These are phyloP conservation scores for Penicillium janthinellum DNA, from an alignment of 2,329 filamentous ascomycete species.

Conservation along the genomic window DNA sequence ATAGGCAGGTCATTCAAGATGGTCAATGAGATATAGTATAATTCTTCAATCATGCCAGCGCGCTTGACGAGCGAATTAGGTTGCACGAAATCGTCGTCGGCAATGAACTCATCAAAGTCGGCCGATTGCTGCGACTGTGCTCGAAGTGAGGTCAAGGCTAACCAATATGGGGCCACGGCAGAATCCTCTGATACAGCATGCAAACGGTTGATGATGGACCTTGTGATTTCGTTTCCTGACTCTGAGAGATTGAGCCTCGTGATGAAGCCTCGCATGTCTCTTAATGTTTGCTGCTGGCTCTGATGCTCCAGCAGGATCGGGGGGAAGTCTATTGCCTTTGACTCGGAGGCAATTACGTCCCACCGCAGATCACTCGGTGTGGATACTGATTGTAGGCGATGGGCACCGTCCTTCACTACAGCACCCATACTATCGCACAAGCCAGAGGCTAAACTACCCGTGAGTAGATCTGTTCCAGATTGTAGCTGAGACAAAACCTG, in stretches of 20 bases:
- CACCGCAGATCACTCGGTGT: conserved; percentile 27
- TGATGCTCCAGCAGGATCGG: conserved; percentile 65
- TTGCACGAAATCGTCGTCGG: conserved; percentile 47
- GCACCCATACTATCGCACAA: conserved; percentile 72
- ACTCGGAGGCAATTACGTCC: conserved; percentile 29
- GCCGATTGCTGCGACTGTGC: conserved; percentile 55
- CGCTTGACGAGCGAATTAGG: conserved; percentile 29
- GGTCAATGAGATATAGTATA: conserved; percentile 47
- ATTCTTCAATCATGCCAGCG: conserved; percentile 45
- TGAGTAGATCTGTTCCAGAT: conserved; percentile 44
- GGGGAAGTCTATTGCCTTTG: conserved; percentile 50
- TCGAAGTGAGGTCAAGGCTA: conserved; percentile 72
- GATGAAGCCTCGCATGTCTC: conserved; percentile 61
- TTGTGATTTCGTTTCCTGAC: conserved; percentile 55
- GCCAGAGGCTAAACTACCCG: conserved; percentile 48
- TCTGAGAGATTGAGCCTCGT: conserved; percentile 56
- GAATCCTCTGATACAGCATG: conserved; percentile 60
- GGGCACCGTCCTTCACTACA: conserved; percentile 44
- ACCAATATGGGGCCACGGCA: conserved; percentile 75
- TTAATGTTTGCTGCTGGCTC: conserved; percentile 67
- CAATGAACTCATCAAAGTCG: conserved; percentile 68
- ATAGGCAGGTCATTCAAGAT: conserved; percentile 42
- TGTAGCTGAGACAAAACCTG: conserved; percentile 65
- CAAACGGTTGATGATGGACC: conserved; percentile 65
- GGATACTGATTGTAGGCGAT: conserved; percentile 32